Percentiles rank a stretch among this genome's conserved stretches.
phyloP scores from a whole-genome alignment of 345 rosid genomes.

The Boechera divaricarpa region DNA sequence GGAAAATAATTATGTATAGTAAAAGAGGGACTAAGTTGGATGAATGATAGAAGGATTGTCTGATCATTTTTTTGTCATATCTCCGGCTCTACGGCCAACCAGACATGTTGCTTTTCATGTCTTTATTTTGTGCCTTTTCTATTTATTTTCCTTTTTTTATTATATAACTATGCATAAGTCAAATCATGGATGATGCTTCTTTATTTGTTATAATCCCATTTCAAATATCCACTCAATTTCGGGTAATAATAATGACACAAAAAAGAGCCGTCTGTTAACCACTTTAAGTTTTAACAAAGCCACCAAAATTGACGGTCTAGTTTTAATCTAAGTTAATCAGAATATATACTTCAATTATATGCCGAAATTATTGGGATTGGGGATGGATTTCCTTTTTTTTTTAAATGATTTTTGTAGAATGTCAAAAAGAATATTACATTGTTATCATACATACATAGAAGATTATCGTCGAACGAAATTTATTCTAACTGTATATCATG shows the following conservation, averaged over 20 bases:
- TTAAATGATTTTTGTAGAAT: constrained; percentile 11
- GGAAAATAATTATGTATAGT: constrained; percentile 23
- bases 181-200: constrained; percentile 41
- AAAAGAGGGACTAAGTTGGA: constrained; percentile 33
- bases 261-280: constrained; percentile 20
- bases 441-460: constrained; percentile 24
- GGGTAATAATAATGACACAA: constrained; percentile 33
- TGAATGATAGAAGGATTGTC: constrained; percentile 40
- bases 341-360: constrained; percentile 29
- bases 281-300: constrained; percentile 25
- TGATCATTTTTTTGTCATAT: constrained; percentile 37
- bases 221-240: constrained; percentile 43
- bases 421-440: constrained; percentile 32
- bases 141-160: background rate
- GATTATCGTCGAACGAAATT: constrained; percentile 26
- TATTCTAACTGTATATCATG: constrained; percentile 37
- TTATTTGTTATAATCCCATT: constrained; percentile 44
- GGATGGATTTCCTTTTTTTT: background rate
- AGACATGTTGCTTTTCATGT: constrained; percentile 45
- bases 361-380: constrained; percentile 9
- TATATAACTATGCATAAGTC: constrained; percentile 27
- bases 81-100: constrained; percentile 40
- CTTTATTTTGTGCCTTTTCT: constrained; percentile 29
- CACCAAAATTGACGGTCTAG: constrained; percentile 38
- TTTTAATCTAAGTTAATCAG: constrained; percentile 11